Evolutionary conservation across 2,329 filamentous ascomycete genomes (phyloP).

Genomic region (Pseudocercospora cruenta): DNA sequence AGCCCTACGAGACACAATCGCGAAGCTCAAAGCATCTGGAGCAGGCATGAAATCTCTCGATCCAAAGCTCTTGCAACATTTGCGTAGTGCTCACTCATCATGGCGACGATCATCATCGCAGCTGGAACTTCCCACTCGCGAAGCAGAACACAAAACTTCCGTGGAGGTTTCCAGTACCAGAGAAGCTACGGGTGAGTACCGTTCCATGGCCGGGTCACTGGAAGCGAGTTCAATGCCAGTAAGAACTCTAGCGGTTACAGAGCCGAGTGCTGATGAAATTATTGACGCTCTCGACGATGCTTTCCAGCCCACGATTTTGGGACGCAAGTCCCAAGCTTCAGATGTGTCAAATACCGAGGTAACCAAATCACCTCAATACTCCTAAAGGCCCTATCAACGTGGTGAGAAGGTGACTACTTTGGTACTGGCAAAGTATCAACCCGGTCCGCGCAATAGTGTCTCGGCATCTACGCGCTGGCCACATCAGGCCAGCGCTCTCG

Average conservation of each 20-base stretch:
- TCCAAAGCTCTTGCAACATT: constrained; percentile 1
- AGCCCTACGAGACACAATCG: background rate
- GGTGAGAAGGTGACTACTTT: background rate
- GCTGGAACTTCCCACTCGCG: background rate
- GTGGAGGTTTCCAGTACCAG: background rate
- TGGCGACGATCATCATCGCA: constrained; percentile 1
- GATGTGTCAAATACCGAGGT: background rate
- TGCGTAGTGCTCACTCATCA: constrained; percentile 1
- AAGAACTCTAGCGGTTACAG: background rate
- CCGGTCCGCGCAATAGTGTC: background rate
- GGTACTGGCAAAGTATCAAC: background rate
- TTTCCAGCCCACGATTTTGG: constrained; percentile 1
- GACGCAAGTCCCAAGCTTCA: background rate
- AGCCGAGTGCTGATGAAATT: constrained; percentile 4
- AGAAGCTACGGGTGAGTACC: background rate
- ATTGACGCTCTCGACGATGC: constrained; percentile 13
- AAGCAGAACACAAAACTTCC: background rate
- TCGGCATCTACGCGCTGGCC: background rate
- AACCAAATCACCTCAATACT: background rate
- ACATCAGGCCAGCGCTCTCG: background rate
- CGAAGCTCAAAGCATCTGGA: constrained; percentile 10
- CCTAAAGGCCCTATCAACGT: background rate
- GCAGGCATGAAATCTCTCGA: constrained; percentile 9
- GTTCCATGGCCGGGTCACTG: background rate
- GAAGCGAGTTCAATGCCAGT: background rate